phyloP scores from a whole-genome alignment of 2,329 filamentous ascomycete genomes.

The Calcarisporium arbuscula region DNA sequence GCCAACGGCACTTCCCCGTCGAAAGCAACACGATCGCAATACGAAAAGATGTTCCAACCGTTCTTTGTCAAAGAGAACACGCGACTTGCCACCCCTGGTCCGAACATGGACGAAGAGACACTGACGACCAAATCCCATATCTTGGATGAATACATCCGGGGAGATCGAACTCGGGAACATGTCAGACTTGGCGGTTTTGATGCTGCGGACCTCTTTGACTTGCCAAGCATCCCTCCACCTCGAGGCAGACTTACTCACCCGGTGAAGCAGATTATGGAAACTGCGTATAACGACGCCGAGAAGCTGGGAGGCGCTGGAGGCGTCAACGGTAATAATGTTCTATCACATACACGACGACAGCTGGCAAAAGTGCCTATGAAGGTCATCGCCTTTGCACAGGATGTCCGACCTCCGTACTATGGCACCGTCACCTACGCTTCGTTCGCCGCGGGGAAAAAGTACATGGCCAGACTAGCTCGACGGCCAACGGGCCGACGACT shows the following conservation, averaged over 20 bases:
- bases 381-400: slow-evolving; percentile 53
- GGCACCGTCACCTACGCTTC: slow-evolving; percentile 64
- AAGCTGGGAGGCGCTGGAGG: slow-evolving; percentile 28
- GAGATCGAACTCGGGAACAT: slow-evolving; percentile 37
- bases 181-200: slow-evolving; percentile 33
- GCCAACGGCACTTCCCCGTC: slow-evolving; percentile 11
- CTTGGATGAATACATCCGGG: slow-evolving; percentile 48
- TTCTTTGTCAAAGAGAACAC: slow-evolving; percentile 75
- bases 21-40: slow-evolving; percentile 39
- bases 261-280: slow-evolving; percentile 57
- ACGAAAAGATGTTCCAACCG: slow-evolving; percentile 67
- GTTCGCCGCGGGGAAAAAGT: slow-evolving; percentile 33
- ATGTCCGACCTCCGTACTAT: slow-evolving; percentile 63
- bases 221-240: slow-evolving; percentile 28
- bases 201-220: slow-evolving; percentile 37
- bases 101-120: slow-evolving; percentile 52
- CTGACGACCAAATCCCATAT: slow-evolving; percentile 42
- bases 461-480: slow-evolving; percentile 45
- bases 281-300: slow-evolving; percentile 42
- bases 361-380: slow-evolving; percentile 57
- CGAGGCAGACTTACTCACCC: slow-evolving; percentile 44
- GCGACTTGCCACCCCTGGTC: slow-evolving; percentile 56
- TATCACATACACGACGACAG: slow-evolving; percentile 27
- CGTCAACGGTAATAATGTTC: slow-evolving; percentile 26
- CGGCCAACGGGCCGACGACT: slow-evolving; percentile 50